Conservation (phyloP, 352 stramenopile genomes). For the Pythium insidiosum region DNA sequence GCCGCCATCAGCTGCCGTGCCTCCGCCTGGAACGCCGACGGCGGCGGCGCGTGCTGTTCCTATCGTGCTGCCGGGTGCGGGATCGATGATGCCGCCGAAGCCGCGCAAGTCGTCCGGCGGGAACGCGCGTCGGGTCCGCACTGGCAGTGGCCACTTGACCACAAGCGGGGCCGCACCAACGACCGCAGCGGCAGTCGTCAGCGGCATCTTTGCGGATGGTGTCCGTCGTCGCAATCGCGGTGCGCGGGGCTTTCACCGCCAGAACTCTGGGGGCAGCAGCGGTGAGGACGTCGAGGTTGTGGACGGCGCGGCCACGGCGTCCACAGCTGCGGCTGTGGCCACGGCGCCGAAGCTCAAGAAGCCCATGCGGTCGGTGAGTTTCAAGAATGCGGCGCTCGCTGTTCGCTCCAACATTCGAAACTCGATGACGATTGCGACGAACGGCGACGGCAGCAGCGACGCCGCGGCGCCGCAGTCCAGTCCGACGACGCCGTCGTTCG, state of each 20-base stretch:
- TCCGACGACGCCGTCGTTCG: constrained; percentile 46
- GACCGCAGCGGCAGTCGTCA: constrained; percentile 1
- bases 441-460: constrained; percentile 1
- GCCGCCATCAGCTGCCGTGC: not conserved
- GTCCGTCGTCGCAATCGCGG: constrained; percentile 26
- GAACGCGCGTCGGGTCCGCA: constrained; percentile 31
- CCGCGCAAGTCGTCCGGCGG: constrained; percentile 15
- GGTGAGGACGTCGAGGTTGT: constrained; percentile 15
- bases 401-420: constrained; percentile 54
- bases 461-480: not conserved
- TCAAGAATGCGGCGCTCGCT: constrained; percentile 55
- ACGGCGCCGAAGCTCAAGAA: constrained; percentile 22
- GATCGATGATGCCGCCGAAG: constrained; percentile 23
- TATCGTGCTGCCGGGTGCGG: not conserved
- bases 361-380: constrained; percentile 22
- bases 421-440: constrained; percentile 11
- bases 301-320: not conserved
- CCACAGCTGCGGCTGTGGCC: no score
- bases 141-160: constrained; percentile 43
- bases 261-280: constrained; percentile 18
- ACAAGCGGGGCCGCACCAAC: constrained; percentile 6
- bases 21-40: not conserved
- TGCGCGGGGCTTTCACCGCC: constrained; percentile 5
- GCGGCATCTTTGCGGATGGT: constrained; percentile 22
- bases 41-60: not conserved